Percentiles rank a stretch among this genome's conserved stretches.
Conservation (phyloP, 768 basidiomycete species). For the Heimioporus sp. region DNA sequence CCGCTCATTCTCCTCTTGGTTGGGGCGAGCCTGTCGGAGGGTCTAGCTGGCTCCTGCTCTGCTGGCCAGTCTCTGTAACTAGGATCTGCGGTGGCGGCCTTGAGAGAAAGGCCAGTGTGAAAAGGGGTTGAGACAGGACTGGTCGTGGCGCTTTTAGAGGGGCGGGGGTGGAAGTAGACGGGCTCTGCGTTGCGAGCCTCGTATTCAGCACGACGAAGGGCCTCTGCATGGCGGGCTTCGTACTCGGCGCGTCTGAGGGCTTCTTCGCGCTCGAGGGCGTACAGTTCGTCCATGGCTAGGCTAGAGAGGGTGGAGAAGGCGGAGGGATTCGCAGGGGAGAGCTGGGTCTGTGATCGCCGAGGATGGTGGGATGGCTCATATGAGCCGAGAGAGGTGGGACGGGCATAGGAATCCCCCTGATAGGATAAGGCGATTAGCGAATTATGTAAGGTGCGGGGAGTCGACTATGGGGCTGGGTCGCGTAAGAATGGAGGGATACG, state of each 20-base stretch:
- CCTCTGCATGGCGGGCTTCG: constrained; percentile 73
- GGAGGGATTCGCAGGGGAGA: constrained; percentile 34
- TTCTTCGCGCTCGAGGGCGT: constrained; percentile 85
- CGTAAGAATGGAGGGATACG: constrained; percentile 22
- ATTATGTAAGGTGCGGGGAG: constrained; percentile 30
- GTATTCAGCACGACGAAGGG: constrained; percentile 61
- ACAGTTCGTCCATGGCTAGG: constrained; percentile 85
- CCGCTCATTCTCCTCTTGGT: constrained; percentile 51
- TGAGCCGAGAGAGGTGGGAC: constrained; percentile 50
- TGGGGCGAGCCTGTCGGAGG: constrained; percentile 24
- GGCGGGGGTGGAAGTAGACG: constrained; percentile 33
- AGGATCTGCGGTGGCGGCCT: constrained; percentile 34
- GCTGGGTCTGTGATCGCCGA: constrained; percentile 28
- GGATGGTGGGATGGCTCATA: constrained; percentile 37
- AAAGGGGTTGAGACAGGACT: constrained; percentile 55
- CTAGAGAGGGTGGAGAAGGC: constrained; percentile 70
- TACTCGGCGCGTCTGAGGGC: constrained; percentile 84
- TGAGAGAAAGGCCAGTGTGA: constrained; percentile 23
- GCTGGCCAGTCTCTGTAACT: constrained; percentile 36
- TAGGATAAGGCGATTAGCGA: constrained; percentile 14
- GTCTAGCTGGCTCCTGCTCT: constrained; percentile 27
- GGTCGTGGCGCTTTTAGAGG: constrained; percentile 67
- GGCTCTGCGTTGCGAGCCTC: constrained; percentile 51
- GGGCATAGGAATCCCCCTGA: constrained; percentile 57
- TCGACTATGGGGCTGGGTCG: constrained; percentile 15